Percentiles rank a stretch among this genome's conserved stretches.
These are phyloP conservation scores for Ogataea trehalophila DNA, from an alignment of 805 yeast species.

Conservation along the genomic window DNA sequence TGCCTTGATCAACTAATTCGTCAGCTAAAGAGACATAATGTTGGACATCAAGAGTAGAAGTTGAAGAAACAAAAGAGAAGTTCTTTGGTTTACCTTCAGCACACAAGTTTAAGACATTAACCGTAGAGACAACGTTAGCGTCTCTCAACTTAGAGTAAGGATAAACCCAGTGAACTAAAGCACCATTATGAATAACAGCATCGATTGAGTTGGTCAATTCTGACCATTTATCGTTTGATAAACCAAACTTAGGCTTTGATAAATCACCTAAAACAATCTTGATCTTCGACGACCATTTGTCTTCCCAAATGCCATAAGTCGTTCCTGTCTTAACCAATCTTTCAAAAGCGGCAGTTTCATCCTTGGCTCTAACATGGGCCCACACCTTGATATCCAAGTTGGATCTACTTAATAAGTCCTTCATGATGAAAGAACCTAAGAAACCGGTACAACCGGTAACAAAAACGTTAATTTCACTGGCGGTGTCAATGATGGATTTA, in stretches of 20 bases:
- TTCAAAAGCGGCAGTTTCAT: conserved; percentile 62
- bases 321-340: conserved; percentile 71
- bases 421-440: conserved; percentile 82
- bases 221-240: conserved; percentile 52
- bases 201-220: conserved; percentile 59
- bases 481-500: conserved; percentile 22
- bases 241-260: conserved; percentile 67
- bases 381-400: conserved; percentile 51
- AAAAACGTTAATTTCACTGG: conserved; percentile 45
- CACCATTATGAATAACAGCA: conserved; percentile 92
- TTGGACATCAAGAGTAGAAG: conserved; percentile 85
- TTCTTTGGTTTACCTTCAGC: conserved; percentile 76
- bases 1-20: conserved; percentile 55
- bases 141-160: conserved; percentile 88
- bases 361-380: conserved; percentile 89
- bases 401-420: conserved; percentile 63
- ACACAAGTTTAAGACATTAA: conserved; percentile 77
- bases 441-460: conserved; percentile 97
- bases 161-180: conserved; percentile 97
- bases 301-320: conserved; percentile 80
- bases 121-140: conserved; percentile 86
- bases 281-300: conserved; percentile 50
- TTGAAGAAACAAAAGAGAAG: conserved; percentile 91
- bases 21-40: conserved; percentile 78
- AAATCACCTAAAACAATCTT: conserved; percentile 81